These are phyloP conservation scores for Phialophora macrospora DNA, from an alignment of 2,329 filamentous ascomycete genomes.

Conservation along the genomic window DNA sequence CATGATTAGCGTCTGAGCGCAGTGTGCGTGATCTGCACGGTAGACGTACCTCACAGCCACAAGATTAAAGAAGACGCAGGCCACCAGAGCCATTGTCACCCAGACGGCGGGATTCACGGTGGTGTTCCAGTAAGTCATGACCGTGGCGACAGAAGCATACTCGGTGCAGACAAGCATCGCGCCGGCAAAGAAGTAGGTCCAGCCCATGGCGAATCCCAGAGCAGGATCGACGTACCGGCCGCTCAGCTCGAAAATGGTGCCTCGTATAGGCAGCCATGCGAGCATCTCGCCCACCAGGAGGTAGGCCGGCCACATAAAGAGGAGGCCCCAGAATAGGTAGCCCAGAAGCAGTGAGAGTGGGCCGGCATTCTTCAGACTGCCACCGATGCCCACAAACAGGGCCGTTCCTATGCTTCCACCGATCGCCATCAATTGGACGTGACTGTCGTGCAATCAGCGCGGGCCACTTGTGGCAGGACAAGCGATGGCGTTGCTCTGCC, in stretches of 20 bases:
- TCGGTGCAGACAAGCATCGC: slow-evolving; percentile 55
- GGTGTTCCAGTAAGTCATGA: slow-evolving; percentile 54
- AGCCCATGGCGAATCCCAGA: slow-evolving; percentile 53
- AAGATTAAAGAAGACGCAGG: slow-evolving; percentile 65
- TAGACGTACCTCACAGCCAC: slow-evolving; percentile 63
- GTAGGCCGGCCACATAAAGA: slow-evolving; percentile 45
- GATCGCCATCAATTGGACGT: slow-evolving; percentile 50
- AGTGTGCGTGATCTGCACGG: background rate
- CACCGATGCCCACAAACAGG: slow-evolving; percentile 47
- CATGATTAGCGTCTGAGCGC: slow-evolving; percentile 1
- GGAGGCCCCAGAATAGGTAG: slow-evolving; percentile 42
- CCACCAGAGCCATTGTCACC: slow-evolving; percentile 50
- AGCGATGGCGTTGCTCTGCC: background rate
- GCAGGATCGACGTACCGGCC: slow-evolving; percentile 49
- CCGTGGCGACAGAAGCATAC: slow-evolving; percentile 51
- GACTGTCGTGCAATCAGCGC: slow-evolving; percentile 35
- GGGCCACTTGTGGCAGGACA: background rate
- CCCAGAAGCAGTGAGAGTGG: slow-evolving; percentile 46
- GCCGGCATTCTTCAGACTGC: slow-evolving; percentile 43
- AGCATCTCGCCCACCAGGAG: slow-evolving; percentile 52
- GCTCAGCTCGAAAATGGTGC: slow-evolving; percentile 48
- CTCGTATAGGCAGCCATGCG: slow-evolving; percentile 48
- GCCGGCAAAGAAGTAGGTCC: slow-evolving; percentile 55
- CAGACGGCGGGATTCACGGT: slow-evolving; percentile 51
- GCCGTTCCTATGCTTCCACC: slow-evolving; percentile 47